Base-by-base conservation (phyloP, 306 rosid species). In the Cicer judaicum region DNA sequence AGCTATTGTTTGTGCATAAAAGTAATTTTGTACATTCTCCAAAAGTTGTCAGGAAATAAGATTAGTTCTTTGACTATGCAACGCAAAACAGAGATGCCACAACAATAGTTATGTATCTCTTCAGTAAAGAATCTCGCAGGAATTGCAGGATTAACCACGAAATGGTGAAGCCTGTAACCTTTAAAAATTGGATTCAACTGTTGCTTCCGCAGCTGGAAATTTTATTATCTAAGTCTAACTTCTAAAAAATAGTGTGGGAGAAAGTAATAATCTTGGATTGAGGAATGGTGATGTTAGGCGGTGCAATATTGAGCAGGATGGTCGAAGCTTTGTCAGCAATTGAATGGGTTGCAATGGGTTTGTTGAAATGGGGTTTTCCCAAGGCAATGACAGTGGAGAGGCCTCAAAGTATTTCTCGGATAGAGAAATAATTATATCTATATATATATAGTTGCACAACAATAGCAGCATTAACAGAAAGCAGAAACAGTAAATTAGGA, bases 261-360 rank as follows among this genome's bases (percentile, higher is more conserved):
- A 24, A 24, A 54, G 3, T 54, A 34, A 54, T 54, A 29, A 15
- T 16, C 61, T 8, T 54, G 61, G 61, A 54, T 54, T 54, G 61
- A 54, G 11, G 11, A 54, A 18, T 7, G 57, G 1, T 47, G 57
- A 52, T 52, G 24, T 52, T 52, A 7, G 57, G 24, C 24, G 7
- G 57, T 52, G 57, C 57, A 52, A 52, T 52, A 52, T 15, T 52
- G 57, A 52, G 24, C 57, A 14, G 57, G 57, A 52, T 15, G 21
- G 24, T 1, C 12, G 7, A 47, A 47, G 52, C 52, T 24, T 47
- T 47, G 12, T 47, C 52, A 10, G 52, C 15, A 47, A 47, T 12
- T 47, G 52, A 52, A 52, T 52, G 57, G 56, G 18, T 50, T 50
- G 56, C 56, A 50, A 50, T 50, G 56, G 57, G 24, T 52, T 52